These are phyloP conservation scores for Suaeda aralocaspica DNA, from an alignment of 148 eudicot genomes.

Conservation along the genomic window DNA sequence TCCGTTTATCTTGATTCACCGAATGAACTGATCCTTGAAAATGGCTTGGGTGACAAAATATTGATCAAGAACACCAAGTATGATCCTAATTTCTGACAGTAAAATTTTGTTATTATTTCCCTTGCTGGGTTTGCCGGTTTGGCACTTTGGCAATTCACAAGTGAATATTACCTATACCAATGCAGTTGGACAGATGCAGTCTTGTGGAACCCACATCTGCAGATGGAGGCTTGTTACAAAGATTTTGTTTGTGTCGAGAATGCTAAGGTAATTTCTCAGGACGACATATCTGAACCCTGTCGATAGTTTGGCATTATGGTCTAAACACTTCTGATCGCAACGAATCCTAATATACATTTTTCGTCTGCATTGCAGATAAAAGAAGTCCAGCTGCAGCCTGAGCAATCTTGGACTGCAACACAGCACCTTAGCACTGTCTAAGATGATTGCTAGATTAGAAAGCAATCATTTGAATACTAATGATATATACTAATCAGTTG, in stretches of 20 bases:
- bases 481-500: too few species aligned
- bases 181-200: slow-evolving; percentile 95
- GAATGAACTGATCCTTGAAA: slow-evolving; percentile 59
- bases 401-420: slow-evolving; percentile 78
- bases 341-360: slow-evolving; percentile 1
- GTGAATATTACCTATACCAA: slow-evolving; percentile 11
- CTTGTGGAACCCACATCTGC: slow-evolving; percentile 87
- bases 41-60: slow-evolving; percentile 81
- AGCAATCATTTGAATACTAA: too few species aligned
- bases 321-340: too few species aligned
- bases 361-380: slow-evolving; percentile 47
- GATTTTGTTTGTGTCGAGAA: slow-evolving; percentile 97
- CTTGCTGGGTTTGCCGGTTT: neutral
- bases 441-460: neutral
- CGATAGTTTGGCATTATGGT: too few species aligned
- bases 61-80: slow-evolving; percentile 70
- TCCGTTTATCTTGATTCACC: slow-evolving; percentile 84
- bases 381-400: slow-evolving; percentile 65
- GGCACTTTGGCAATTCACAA: neutral
- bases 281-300: neutral
- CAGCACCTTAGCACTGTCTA: slow-evolving; percentile 52
- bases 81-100: neutral
- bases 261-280: slow-evolving; percentile 55
- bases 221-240: slow-evolving; percentile 89
- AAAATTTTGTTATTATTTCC: too few species aligned